Base-by-base conservation (phyloP, 257 asterid species). In the Solanum dulcamara region DNA sequence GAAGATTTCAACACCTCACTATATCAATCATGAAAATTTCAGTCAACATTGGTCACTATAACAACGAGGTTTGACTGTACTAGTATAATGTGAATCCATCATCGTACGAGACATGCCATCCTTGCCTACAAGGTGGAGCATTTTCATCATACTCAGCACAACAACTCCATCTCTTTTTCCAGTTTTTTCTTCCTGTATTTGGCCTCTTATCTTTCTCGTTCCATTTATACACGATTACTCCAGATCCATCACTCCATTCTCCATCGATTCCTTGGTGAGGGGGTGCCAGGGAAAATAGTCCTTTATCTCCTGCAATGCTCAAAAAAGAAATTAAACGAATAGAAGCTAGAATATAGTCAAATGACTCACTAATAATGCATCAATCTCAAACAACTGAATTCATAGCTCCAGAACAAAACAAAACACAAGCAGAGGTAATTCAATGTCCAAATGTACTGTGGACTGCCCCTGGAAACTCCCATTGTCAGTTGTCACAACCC, bases 81-180 rank as follows among this genome's bases (percentile, higher is more conserved):
- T 74, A 13, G 35, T 40, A 74, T 74, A 74, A 40, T 40, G 81
- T 74, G 3, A 40, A 40, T n/a, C 81, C 81, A 74, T 40, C 57
- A 74, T 74, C 14, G 6, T 74, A 42, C 1, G 37, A 74, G 37
- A 42, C 81, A 74, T 74, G 57, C 57, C 57, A 42, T 3, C 57
- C 81, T 40, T 24, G 2, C 81, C 81, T 88, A 80, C 97, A 94
- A 83, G 97, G 93, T 2, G 90, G 85, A 30, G 94, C 92, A 28
- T 92, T 84, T 84, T 90, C 93, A 48, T 88, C 91, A 20, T 87
- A 89, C 88, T 93, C 96, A 10, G 91, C 87, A 71, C 98, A 94
- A 57, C 98, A 93, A 86, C 97, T 94, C 96, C 95, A 92, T 87
- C 92, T 81, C 90, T 70, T 90, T 89, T 94, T 91, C 97, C 95